phyloP scores from a whole-genome alignment of 129 eudicot species.

The Chrysanthemum seticuspe region DNA sequence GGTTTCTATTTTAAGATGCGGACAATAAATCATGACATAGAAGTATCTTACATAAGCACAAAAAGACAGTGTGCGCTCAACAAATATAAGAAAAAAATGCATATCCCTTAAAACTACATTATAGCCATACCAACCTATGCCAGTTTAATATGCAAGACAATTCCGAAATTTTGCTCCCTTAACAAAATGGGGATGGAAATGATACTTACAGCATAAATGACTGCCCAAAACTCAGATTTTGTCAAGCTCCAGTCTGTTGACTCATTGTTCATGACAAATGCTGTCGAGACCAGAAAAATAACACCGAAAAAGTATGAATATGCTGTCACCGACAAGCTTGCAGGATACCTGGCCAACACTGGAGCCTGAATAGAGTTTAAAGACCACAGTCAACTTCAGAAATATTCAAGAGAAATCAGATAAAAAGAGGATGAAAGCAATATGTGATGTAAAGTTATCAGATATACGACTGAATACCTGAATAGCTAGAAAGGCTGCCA shows the following conservation, averaged over 20 bases:
- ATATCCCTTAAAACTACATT: too few relatives aligned
- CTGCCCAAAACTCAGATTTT: slow-evolving; percentile 76
- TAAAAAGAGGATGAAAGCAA: neutral
- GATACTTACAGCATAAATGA: slow-evolving; percentile 85
- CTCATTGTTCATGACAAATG: slow-evolving; percentile 58
- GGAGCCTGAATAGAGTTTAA: slow-evolving; percentile 69
- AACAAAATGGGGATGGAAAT: neutral
- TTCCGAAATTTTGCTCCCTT: neutral
- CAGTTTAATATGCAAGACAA: too few relatives aligned
- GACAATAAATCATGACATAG: too few relatives aligned
- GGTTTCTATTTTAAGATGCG: too few relatives aligned
- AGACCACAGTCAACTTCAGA: slow-evolving; percentile 8
- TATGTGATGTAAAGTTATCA: neutral
- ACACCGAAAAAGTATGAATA: slow-evolving; percentile 87
- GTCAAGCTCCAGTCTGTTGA: slow-evolving; percentile 83
- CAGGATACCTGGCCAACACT: slow-evolving; percentile 87
- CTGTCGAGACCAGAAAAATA: slow-evolving; percentile 66
- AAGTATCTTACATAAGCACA: too few relatives aligned
- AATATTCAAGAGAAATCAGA: neutral
- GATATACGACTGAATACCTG: slow-evolving; percentile 52
- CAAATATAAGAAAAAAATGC: too few relatives aligned
- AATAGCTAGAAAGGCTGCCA: slow-evolving; percentile 91
- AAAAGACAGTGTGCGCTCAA: too few relatives aligned
- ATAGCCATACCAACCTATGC: too few relatives aligned
- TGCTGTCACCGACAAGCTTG: slow-evolving; percentile 93